Conservation (phyloP, 2,329 filamentous ascomycete species). For the Alternaria metachromatica region DNA sequence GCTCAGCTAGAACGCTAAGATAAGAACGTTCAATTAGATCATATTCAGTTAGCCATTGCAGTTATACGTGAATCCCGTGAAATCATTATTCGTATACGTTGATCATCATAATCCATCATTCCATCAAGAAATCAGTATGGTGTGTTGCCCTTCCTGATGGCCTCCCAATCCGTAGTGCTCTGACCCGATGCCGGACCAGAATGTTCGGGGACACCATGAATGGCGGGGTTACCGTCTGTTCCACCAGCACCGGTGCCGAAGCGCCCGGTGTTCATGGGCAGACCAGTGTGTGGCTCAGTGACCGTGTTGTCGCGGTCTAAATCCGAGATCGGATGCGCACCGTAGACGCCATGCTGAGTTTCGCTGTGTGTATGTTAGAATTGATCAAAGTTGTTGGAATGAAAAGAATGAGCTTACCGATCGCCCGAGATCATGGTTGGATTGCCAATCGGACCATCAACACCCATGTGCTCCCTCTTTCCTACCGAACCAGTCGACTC, state of each 20-base stretch:
- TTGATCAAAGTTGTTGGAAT: not conserved
- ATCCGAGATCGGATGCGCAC: conserved; percentile 26
- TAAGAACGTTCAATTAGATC: not conserved
- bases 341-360: conserved; percentile 23
- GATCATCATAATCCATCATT: not conserved
- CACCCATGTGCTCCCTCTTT: conserved; percentile 37
- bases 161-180: conserved; percentile 26
- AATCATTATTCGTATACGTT: not conserved
- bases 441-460: conserved; percentile 40
- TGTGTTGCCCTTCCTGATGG: conserved; percentile 35
- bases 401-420: conserved; percentile 29
- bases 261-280: conserved; percentile 50
- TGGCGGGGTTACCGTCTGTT: conserved; percentile 43
- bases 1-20: not conserved
- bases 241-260: conserved; percentile 49
- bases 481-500: conserved; percentile 12
- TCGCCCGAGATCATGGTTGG: conserved; percentile 34
- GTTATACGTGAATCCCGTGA: not conserved
- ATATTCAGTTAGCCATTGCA: not conserved
- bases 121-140: conserved; percentile 24
- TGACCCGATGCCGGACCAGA: conserved; percentile 3
- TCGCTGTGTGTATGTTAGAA: conserved; percentile 19
- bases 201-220: conserved; percentile 34
- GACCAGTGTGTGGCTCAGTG: conserved; percentile 49
- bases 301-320: conserved; percentile 30